Evolutionary conservation across 169 alveolate species (phyloP).

Genomic region (Plasmodium ovale): DNA sequence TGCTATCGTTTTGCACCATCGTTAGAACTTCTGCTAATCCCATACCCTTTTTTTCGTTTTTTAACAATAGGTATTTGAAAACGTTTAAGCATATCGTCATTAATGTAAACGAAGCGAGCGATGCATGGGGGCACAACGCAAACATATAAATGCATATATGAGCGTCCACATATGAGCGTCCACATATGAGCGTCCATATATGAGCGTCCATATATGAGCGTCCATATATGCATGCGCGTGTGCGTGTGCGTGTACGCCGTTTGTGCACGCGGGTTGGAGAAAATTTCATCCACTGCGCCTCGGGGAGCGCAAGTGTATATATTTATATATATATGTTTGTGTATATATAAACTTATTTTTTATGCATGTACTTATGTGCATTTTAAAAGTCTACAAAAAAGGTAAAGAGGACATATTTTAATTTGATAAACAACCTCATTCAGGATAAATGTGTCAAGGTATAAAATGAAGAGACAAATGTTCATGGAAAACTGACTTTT

Average conservation of each 20-base stretch:
- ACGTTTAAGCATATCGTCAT: conserved; percentile 62
- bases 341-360: neutral
- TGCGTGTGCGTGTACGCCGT: neutral
- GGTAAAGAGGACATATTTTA: conserved; percentile 65
- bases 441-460: conserved; percentile 77
- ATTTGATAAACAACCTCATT: conserved; percentile 60
- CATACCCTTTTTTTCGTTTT: neutral
- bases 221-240: neutral
- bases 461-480: conserved; percentile 10
- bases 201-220: neutral
- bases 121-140: neutral
- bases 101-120: conserved; percentile 25
- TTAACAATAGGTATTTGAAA: conserved; percentile 59
- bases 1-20: too few relatives aligned
- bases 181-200: neutral
- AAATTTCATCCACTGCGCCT: too few relatives aligned
- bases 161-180: neutral
- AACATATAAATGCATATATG: neutral
- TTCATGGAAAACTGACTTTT: neutral
- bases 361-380: neutral
- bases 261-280: too few relatives aligned
- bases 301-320: neutral
- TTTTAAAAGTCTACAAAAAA: conserved; percentile 65
- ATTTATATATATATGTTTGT: neutral
- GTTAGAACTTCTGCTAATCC: too few relatives aligned